These are phyloP conservation scores for Hypoxylon sp. DNA, from an alignment of 2,329 filamentous ascomycete genomes.

Conservation along the genomic window DNA sequence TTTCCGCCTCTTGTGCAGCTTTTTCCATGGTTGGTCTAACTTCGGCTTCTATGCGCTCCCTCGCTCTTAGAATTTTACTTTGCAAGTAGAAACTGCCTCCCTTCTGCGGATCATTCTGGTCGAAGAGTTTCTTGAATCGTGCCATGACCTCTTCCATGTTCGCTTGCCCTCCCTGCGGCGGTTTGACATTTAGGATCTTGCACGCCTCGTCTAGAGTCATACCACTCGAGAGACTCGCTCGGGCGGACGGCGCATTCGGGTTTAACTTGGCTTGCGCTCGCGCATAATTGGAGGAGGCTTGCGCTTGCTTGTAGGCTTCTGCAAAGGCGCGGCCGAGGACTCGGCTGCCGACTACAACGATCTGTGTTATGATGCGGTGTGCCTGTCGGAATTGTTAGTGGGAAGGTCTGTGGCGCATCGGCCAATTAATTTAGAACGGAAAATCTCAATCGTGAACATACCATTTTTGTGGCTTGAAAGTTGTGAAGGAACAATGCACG, in stretches of 20 bases:
- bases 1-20: slow-evolving; percentile 80
- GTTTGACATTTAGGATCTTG: slow-evolving; percentile 96
- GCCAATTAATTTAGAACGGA: background rate
- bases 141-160: slow-evolving; percentile 85
- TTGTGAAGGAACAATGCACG: slow-evolving; percentile 2
- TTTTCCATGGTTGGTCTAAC: slow-evolving; percentile 79
- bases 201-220: slow-evolving; percentile 97
- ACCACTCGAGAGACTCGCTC: slow-evolving; percentile 70
- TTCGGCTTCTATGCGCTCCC: slow-evolving; percentile 93
- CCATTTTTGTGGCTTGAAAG: slow-evolving; percentile 29
- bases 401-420: slow-evolving; percentile 26
- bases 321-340: slow-evolving; percentile 93
- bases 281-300: slow-evolving; percentile 86
- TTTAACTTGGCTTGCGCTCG: slow-evolving; percentile 77
- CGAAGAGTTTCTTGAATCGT: slow-evolving; percentile 94
- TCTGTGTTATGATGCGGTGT: slow-evolving; percentile 93
- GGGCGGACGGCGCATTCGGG: slow-evolving; percentile 58
- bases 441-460: slow-evolving; percentile 22
- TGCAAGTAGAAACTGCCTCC: slow-evolving; percentile 98
- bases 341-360: slow-evolving; percentile 89
- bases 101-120: slow-evolving; percentile 93
- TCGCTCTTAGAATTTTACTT: slow-evolving; percentile 93
- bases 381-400: slow-evolving; percentile 70
- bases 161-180: slow-evolving; percentile 82
- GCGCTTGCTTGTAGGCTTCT: slow-evolving; percentile 96